These are phyloP conservation scores for Neurospora sp. DNA, from an alignment of 495 filamentous ascomycete genomes.

Conservation along the genomic window DNA sequence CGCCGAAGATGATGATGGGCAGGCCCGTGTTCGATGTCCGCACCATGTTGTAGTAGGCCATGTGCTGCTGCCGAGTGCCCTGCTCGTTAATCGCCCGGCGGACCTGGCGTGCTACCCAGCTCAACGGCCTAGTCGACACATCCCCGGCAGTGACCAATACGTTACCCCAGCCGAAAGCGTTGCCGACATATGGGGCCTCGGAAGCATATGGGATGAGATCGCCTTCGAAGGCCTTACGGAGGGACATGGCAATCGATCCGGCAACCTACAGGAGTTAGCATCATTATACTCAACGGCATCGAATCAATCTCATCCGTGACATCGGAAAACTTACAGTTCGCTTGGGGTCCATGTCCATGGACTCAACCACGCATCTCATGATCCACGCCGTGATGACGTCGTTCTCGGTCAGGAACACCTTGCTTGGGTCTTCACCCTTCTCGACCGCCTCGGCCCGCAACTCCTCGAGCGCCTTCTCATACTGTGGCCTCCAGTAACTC, in stretches of 20 bases:
- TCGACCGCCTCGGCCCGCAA: slow-evolving; percentile 17
- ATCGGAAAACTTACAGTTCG: slow-evolving; percentile 3
- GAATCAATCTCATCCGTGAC: not conserved
- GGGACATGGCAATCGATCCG: no score
- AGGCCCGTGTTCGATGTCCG: slow-evolving; percentile 7
- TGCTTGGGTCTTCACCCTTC: slow-evolving; percentile 14
- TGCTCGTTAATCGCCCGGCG: slow-evolving; percentile 33
- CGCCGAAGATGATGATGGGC: slow-evolving; percentile 28
- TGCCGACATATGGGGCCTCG: no score
- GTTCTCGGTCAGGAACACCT: slow-evolving; percentile 34
- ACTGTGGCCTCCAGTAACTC: slow-evolving; percentile 10
- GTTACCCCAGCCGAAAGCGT: no score
- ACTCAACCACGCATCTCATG: slow-evolving; percentile 15
- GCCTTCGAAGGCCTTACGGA: no score
- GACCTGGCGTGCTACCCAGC: slow-evolving; percentile 26
- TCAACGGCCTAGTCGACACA: slow-evolving; percentile 24
- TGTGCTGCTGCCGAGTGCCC: slow-evolving; percentile 34
- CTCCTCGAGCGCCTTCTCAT: slow-evolving; percentile 15
- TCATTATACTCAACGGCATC: no score
- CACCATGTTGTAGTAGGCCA: slow-evolving; percentile 26
- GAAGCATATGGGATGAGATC: no score
- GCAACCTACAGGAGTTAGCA: no score
- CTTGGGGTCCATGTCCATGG: slow-evolving; percentile 9
- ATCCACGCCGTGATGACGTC: slow-evolving; percentile 33
- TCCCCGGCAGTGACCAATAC: no score